Conservation (phyloP, 2,329 filamentous ascomycete genomes). For the Talaromyces pinophilus region DNA sequence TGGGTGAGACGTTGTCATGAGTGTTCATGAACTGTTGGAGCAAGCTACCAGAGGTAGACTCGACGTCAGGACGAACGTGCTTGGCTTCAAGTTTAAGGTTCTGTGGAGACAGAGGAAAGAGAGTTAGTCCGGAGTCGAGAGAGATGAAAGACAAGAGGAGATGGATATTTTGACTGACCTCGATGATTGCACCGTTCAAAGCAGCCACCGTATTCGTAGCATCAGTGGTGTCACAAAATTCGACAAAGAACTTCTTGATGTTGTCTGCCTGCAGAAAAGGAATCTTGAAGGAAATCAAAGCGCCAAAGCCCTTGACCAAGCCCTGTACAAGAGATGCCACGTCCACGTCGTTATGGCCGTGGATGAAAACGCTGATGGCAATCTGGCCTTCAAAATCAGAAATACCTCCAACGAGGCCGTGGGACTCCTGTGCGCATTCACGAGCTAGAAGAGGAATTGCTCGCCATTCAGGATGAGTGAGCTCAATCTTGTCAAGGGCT, state of each 20-base stretch:
- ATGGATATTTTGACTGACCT: slow-evolving; percentile 30
- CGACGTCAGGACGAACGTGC: slow-evolving; percentile 36
- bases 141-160: not conserved
- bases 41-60: slow-evolving; percentile 21
- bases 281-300: slow-evolving; percentile 39
- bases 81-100: slow-evolving; percentile 36
- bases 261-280: slow-evolving; percentile 33
- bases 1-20: slow-evolving; percentile 17
- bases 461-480: slow-evolving; percentile 51
- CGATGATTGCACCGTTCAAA: slow-evolving; percentile 39
- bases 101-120: slow-evolving; percentile 25
- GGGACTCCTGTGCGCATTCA: slow-evolving; percentile 47
- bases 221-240: slow-evolving; percentile 43
- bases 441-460: slow-evolving; percentile 49
- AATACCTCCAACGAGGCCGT: slow-evolving; percentile 30
- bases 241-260: slow-evolving; percentile 40
- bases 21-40: slow-evolving; percentile 16
- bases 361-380: slow-evolving; percentile 52
- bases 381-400: slow-evolving; percentile 60
- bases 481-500: slow-evolving; percentile 51
- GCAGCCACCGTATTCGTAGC: slow-evolving; percentile 39
- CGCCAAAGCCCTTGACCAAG: slow-evolving; percentile 41
- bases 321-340: slow-evolving; percentile 53
- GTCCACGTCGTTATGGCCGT: slow-evolving; percentile 31
- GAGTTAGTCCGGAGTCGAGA: not conserved